Conservation (phyloP, 1,284 basidiomycete genomes). For the Ganoderma multipileum region DNA sequence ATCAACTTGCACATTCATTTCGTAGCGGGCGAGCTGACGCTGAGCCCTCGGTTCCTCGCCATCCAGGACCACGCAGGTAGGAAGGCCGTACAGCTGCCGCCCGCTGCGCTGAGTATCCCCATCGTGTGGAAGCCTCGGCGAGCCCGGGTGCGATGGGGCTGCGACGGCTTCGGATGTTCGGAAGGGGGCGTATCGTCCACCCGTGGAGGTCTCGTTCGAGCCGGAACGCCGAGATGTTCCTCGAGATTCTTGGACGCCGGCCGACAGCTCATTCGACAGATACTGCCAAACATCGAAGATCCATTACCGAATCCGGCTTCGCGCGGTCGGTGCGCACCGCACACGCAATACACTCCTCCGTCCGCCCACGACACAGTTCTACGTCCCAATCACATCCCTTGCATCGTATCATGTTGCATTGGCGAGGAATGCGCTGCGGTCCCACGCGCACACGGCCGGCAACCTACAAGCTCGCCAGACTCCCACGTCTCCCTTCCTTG, state of each 20-base stretch:
- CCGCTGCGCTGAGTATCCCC: background rate
- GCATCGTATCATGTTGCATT: background rate
- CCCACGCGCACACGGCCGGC: slow-evolving; percentile 17
- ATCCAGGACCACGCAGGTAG: background rate
- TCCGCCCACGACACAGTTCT: background rate
- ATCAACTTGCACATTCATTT: background rate
- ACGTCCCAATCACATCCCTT: slow-evolving; percentile 2
- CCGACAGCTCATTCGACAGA: slow-evolving; percentile 25
- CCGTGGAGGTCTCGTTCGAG: background rate
- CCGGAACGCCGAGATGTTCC: slow-evolving; percentile 12
- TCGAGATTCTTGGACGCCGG: slow-evolving; percentile 10
- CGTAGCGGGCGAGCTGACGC: background rate
- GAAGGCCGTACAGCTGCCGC: background rate
- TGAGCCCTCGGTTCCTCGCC: background rate
- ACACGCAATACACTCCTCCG: background rate
- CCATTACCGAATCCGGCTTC: slow-evolving; percentile 20
- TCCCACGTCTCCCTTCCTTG: slow-evolving; percentile 3
- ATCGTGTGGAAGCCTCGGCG: background rate
- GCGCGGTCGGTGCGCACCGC: background rate
- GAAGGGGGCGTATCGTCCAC: background rate
- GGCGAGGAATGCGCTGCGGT: slow-evolving; percentile 13
- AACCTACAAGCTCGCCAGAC: slow-evolving; percentile 22
- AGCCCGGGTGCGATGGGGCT: background rate
- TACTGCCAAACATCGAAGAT: slow-evolving; percentile 32
- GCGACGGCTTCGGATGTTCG: background rate